Base-by-base conservation (phyloP, 2,329 filamentous ascomycete species). In the Arthrobotrys entomopaga region DNA sequence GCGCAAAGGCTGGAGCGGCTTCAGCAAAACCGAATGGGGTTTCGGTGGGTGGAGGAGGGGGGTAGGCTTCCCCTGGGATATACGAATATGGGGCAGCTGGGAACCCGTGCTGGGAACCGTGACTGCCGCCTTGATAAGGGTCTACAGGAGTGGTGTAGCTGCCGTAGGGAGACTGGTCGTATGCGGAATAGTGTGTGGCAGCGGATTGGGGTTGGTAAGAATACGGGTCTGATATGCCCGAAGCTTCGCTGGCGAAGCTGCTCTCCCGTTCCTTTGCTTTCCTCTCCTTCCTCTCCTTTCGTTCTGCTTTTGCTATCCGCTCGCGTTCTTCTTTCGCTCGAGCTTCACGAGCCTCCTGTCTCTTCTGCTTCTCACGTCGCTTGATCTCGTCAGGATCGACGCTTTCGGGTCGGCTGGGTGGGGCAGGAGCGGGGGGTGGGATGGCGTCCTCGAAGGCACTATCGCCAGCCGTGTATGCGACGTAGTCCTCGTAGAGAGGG, bases 21-120 rank as follows among this genome's bases (percentile, higher is more conserved):
- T 72, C 67, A 5, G 67, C 49, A 26, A 65, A 72, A 20, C 66
- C 66, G 40, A 72, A 72, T 15, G 60, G 38, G 1, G 60, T 38
- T 42, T 72, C 67, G 15, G 60, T 34, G 15, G 60, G 53, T 29
- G 67, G 67, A 6, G 60, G 20, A 10, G 60, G 53, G 29, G 67
- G 67, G 29, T 63, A 64, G n/a, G 60, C 49, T 42, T 60, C 63
- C 10, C 54, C 54, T 5, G 69, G 69, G 43, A 66, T 63, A n/a
- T 73, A 73, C 16, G 61, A 26, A 53, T 73, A 73, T 16, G 56
- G 38, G 2, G 69, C 49, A 5, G 69, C 42, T 26, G 69, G 69
- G 43, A 73, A 73, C 15, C 69, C 69, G 69, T 73, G 69, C 56
- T 73, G 69, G 13, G 69, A 73, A 19, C 69, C 69, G 69, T 73